Evolutionary conservation across 2,329 filamentous ascomycete species (phyloP).

Genomic region (Curvularia lunata): DNA sequence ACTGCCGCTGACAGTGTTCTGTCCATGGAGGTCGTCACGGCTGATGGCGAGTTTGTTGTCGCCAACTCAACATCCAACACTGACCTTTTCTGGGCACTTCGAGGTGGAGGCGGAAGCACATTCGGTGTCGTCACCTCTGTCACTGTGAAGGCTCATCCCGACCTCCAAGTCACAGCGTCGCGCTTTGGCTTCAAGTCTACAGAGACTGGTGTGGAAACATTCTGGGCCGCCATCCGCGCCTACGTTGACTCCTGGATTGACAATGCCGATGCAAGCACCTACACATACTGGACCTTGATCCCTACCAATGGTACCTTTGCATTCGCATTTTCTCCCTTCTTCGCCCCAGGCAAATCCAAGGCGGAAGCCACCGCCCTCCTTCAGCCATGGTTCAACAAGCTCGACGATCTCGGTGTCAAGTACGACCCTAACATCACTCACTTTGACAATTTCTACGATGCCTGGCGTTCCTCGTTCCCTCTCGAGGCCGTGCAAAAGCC

Average conservation of each 20-base stretch:
- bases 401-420: constrained; percentile 37
- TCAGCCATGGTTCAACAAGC: constrained; percentile 42
- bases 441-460: constrained; percentile 41
- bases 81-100: constrained; percentile 48
- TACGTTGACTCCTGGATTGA: constrained; percentile 42
- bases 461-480: constrained; percentile 44
- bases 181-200: constrained; percentile 43
- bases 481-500: constrained; percentile 44
- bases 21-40: constrained; percentile 43
- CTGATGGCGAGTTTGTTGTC: constrained; percentile 39
- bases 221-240: constrained; percentile 42
- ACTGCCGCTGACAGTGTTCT: constrained; percentile 48
- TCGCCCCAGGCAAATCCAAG: constrained; percentile 43
- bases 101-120: constrained; percentile 45
- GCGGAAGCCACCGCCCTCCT: constrained; percentile 39
- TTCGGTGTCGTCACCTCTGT: constrained; percentile 45
- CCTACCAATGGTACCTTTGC: constrained; percentile 43
- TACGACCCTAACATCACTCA: constrained; percentile 46
- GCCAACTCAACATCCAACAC: constrained; percentile 40
- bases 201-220: constrained; percentile 44
- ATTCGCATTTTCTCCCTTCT: constrained; percentile 46
- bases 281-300: constrained; percentile 43
- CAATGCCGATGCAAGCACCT: constrained; percentile 47
- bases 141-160: constrained; percentile 45
- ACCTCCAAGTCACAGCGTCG: constrained; percentile 39